Percentiles rank a stretch among this genome's conserved stretches.
Evolutionary conservation across 2,329 filamentous ascomycete genomes (phyloP).

Genomic region (Botrytis galanthina): DNA sequence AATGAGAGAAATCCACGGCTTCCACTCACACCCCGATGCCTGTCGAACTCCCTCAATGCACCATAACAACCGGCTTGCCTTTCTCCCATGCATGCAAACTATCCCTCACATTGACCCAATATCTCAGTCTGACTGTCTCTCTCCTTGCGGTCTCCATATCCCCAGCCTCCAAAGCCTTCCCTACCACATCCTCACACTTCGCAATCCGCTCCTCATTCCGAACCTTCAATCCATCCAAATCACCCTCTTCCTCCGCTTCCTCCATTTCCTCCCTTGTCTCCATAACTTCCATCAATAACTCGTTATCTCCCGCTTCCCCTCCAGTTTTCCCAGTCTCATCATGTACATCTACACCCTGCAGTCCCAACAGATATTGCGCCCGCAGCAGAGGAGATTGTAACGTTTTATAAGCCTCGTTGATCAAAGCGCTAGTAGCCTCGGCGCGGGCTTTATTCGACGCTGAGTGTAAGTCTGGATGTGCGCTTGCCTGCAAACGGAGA

Average conservation of each 20-base stretch:
- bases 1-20: neutral
- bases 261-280: constrained; percentile 77
- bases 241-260: constrained; percentile 64
- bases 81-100: constrained; percentile 80
- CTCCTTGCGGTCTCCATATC: constrained; percentile 64
- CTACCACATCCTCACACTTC: constrained; percentile 61
- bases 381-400: constrained; percentile 73
- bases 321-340: constrained; percentile 60
- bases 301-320: constrained; percentile 65
- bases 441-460: constrained; percentile 57
- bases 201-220: constrained; percentile 68
- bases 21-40: neutral
- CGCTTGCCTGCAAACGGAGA: constrained; percentile 73
- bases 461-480: constrained; percentile 65
- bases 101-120: constrained; percentile 87
- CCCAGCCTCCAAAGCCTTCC: constrained; percentile 61
- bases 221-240: constrained; percentile 56
- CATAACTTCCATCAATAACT: constrained; percentile 74
- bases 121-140: constrained; percentile 76
- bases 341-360: constrained; percentile 68
- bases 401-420: constrained; percentile 91
- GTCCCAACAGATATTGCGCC: constrained; percentile 80
- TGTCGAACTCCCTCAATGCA: constrained; percentile 43
- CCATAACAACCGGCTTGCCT: constrained; percentile 57
- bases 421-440: constrained; percentile 73